Evolutionary conservation across 1,284 basidiomycete species (phyloP).

Genomic region (Cryptococcus wingfieldii): DNA sequence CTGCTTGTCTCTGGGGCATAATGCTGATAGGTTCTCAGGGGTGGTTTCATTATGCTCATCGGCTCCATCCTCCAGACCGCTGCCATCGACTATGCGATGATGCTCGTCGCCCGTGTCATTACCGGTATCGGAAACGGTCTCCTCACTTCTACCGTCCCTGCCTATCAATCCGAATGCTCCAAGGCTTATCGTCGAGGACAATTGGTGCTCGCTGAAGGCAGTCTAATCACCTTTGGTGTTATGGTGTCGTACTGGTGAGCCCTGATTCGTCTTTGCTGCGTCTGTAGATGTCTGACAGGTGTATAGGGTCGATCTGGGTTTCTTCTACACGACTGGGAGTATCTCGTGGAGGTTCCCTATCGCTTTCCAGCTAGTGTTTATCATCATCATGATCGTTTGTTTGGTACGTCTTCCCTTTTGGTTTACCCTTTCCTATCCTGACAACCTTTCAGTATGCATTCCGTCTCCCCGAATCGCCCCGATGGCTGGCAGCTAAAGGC

Average conservation of each 20-base stretch:
- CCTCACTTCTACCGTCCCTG: slow-evolving; percentile 50
- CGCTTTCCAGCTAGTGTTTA: slow-evolving; percentile 50
- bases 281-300: slow-evolving; percentile 13
- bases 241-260: slow-evolving; percentile 7
- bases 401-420: slow-evolving; percentile 39
- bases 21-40: slow-evolving; percentile 7
- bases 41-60: slow-evolving; percentile 45
- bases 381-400: slow-evolving; percentile 10
- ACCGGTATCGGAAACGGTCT: slow-evolving; percentile 42
- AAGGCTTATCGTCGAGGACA: slow-evolving; percentile 48
- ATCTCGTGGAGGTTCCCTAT: slow-evolving; percentile 50
- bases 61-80: slow-evolving; percentile 50
- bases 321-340: slow-evolving; percentile 35
- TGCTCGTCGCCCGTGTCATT: slow-evolving; percentile 50
- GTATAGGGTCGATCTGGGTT: slow-evolving; percentile 47
- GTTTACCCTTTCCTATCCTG: slow-evolving; percentile 14
- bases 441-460: slow-evolving; percentile 19
- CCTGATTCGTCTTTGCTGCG: not conserved
- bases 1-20: not conserved
- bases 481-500: slow-evolving; percentile 53
- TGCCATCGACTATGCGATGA: slow-evolving; percentile 43
- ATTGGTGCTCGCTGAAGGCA: slow-evolving; percentile 48
- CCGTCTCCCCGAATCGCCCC: slow-evolving; percentile 53
- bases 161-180: slow-evolving; percentile 46
- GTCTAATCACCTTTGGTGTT: slow-evolving; percentile 32